Base-by-base conservation (phyloP, 495 filamentous ascomycete species). In the Penicillium macrosclerotiorum region DNA sequence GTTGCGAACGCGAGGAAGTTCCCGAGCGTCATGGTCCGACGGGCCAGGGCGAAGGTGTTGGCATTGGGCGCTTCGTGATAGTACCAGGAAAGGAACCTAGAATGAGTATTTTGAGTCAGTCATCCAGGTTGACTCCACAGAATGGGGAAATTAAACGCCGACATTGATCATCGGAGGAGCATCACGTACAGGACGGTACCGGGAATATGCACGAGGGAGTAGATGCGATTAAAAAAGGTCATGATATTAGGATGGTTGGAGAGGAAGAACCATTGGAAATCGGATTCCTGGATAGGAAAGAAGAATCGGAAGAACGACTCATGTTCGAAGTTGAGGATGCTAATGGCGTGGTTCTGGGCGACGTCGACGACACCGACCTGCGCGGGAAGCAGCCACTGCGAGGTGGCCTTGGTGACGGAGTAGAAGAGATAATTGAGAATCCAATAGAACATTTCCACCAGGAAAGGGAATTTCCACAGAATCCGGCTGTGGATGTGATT, bases 371-470 rank as follows among this genome's bases (percentile, higher is more conserved):
- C 83, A 30, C 70, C 73, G 26, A 77, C 70, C 11, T 68, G 60
- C 13, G 60, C 57, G 3, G 63, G 61, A 24, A 51, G 51, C 12
- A 67, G 35, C 27, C 39, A 48, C 46, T 81, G 73, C 12, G 83
- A 73, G n/a, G 79, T 64, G 37, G 83, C 67, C 41, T 82, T 80
- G 24, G 84, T 82, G 33, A 72, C 54, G 35, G 71, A 69, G 61
- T 86, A 83, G 63, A 87, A 80, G 51, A 76, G 76, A 57, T 84
- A 85, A 36, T 82, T 86, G 71, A 52, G 76, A 62, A 36, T 84
- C 88, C 45, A 96, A 76, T 52, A 96, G 65, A 62, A 86, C 81
- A 68, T 89, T 79, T 65, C 86, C 65, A 62, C 81, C 76, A 57
- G 69, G 67, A 57, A 90, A 41, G 70, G 70, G 37, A 71, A 65